These are phyloP conservation scores for Canna indica DNA, from an alignment of 176 grass and related monocot species.

Conservation along the genomic window DNA sequence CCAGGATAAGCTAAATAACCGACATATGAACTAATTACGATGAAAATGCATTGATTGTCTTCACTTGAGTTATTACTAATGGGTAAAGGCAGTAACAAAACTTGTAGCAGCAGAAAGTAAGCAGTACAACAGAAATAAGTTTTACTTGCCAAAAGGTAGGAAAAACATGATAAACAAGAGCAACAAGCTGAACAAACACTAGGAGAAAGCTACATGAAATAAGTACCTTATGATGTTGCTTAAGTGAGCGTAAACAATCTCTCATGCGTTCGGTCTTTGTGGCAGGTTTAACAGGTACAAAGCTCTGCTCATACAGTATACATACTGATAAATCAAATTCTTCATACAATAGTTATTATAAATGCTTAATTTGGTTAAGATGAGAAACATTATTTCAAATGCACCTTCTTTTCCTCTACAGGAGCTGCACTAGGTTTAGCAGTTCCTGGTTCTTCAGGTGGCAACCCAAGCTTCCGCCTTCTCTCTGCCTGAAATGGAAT, in stretches of 20 bases:
- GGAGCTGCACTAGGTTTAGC: constrained; percentile 52
- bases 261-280: constrained; percentile 88
- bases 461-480: constrained; percentile 92
- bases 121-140: too few relatives aligned
- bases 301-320: constrained; percentile 31
- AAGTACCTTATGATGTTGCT: constrained; percentile 79
- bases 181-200: too few relatives aligned
- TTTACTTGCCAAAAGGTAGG: too few relatives aligned
- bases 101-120: too few relatives aligned
- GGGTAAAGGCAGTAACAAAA: too few relatives aligned
- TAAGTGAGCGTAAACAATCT: constrained; percentile 82
- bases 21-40: too few relatives aligned
- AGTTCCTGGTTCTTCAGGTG: constrained; percentile 67
- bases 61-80: too few relatives aligned
- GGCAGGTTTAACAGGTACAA: constrained; percentile 73
- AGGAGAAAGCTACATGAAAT: background rate
- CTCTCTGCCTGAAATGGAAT: constrained; percentile 65
- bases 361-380: constrained; percentile 14
- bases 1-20: background rate
- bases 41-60: too few relatives aligned
- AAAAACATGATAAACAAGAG: too few relatives aligned
- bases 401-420: constrained; percentile 91
- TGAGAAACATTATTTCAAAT: background rate
- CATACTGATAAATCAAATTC: background rate
- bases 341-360: constrained; percentile 3